A percentile compares a stretch with the other conserved stretches of the same genome.
phyloP scores from a whole-genome alignment of 768 basidiomycete genomes.

The Leccinum broughii region DNA sequence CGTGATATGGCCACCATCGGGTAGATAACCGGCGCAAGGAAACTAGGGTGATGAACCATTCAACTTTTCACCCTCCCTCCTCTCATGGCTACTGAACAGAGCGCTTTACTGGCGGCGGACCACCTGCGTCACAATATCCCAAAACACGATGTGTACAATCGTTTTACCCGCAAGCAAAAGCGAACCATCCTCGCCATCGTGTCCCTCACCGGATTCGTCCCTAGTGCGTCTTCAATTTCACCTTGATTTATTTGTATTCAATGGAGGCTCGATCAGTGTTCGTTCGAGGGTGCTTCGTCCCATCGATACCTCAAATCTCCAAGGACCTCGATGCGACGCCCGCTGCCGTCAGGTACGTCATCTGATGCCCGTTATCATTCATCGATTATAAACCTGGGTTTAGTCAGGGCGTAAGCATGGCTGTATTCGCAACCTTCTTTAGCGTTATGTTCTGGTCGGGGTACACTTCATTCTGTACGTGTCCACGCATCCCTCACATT shows the following conservation, averaged over 20 bases:
- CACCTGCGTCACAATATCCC: too few relatives aligned
- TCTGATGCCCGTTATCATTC: background rate
- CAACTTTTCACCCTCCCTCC: background rate
- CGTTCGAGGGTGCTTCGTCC: slow-evolving; percentile 67
- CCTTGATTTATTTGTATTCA: background rate
- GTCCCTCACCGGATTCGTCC: slow-evolving; percentile 61
- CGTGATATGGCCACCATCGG: background rate
- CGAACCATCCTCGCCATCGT: slow-evolving; percentile 54
- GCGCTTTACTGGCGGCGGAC: background rate
- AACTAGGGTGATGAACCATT: background rate
- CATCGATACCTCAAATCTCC: slow-evolving; percentile 73
- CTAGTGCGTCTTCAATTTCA: slow-evolving; percentile 43
- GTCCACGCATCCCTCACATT: background rate
- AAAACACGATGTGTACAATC: slow-evolving; percentile 45
- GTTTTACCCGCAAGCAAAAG: slow-evolving; percentile 57
- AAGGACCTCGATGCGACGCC: slow-evolving; percentile 59
- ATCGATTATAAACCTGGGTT: slow-evolving; percentile 51
- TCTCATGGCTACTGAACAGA: background rate
- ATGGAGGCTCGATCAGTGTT: slow-evolving; percentile 48
- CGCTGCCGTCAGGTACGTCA: slow-evolving; percentile 52
- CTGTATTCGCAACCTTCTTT: slow-evolving; percentile 42
- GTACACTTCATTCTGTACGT: slow-evolving; percentile 51
- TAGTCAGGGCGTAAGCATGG: background rate
- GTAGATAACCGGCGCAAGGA: background rate
- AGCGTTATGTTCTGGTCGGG: slow-evolving; percentile 54